Conservation (phyloP, 2,329 filamentous ascomycete genomes). For the Amauroascus verrucosus region DNA sequence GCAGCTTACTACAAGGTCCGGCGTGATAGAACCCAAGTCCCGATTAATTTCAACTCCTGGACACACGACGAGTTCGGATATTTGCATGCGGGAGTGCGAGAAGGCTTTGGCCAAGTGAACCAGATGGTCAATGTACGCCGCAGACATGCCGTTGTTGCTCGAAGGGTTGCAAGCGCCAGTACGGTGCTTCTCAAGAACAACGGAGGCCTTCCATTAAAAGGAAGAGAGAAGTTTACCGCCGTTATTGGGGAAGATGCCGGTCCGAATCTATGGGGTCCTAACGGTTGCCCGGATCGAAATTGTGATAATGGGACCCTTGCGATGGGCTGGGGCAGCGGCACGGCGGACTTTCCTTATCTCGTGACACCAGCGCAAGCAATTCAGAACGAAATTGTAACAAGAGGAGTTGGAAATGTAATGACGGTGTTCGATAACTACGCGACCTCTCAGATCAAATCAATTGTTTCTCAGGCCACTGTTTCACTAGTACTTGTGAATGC, state of each 20-base stretch:
- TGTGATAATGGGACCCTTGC: conserved; percentile 51
- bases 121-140: conserved; percentile 72
- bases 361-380: conserved; percentile 54
- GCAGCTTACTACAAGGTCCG: conserved; percentile 55
- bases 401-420: conserved; percentile 55
- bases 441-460: conserved; percentile 39
- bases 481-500: conserved; percentile 83
- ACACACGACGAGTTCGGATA: conserved; percentile 64
- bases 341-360: conserved; percentile 53
- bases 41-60: conserved; percentile 85
- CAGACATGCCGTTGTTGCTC: conserved; percentile 62
- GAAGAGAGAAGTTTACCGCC: conserved; percentile 61
- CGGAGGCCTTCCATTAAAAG: conserved; percentile 62
- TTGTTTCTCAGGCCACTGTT: conserved; percentile 45
- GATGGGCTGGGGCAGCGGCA: conserved; percentile 54
- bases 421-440: conserved; percentile 51
- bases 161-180: conserved; percentile 65
- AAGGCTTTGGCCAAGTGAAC: conserved; percentile 60
- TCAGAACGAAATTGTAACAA: conserved; percentile 53
- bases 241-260: conserved; percentile 79
- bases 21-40: conserved; percentile 41
- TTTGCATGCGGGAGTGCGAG: conserved; percentile 51
- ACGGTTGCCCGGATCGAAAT: conserved; percentile 62
- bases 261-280: conserved; percentile 62
- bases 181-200: conserved; percentile 85